Evolutionary conservation across 306 rosid species (phyloP), one percentile per base, ranked within the genome.

Genomic region (Lathyrus oleraceus): DNA sequence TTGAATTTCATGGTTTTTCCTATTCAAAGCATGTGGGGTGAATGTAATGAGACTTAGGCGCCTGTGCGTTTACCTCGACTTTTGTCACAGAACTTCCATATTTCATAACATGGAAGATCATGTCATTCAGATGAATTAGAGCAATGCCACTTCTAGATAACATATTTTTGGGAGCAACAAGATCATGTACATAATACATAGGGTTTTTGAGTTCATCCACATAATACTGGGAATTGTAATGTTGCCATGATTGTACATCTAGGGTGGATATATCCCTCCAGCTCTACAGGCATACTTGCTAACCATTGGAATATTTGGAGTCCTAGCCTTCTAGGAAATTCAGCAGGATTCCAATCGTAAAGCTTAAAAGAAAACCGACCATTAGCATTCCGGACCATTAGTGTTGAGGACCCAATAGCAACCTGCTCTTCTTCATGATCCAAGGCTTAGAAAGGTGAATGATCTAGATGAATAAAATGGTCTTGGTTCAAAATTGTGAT

Each of bases 291-390:
- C 99, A 95, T 95, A 53, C 79, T 89, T 40, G 97, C 76, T 84
- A 95, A 78, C 99, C 99, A 95, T 79, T 95, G 88, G 79, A 89
- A 95, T 83, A 95, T 95, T 95, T 95, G 99, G 83, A 85, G 96
- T 44, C 99, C 91, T 42, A 95, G 99, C 84, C 97, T 79, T 86
- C 99, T 89, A 49, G 99, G 99, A 64, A 95, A 95, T 35, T 95
- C 99, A 0, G 99, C 99, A 21, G 99, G 99, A 78, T 95, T 95
- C 99, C 99, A 95, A 79, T 95, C 99, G 61, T 95, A 95, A 60
- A 95, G 99, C 88, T 95, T 95, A 80, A 95, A 95, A 25, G 99
- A 95, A 74, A 95, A 77, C 69, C 99, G 96, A 49, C 75, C 60
- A 36, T 60, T 59, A 49, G 61, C 61, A 75, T 85, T 86, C 64